A percentile compares a stretch with the other conserved stretches of the same genome.
Evolutionary conservation across 2,329 filamentous ascomycete species (phyloP).

Genomic region (Epichloe scottii): DNA sequence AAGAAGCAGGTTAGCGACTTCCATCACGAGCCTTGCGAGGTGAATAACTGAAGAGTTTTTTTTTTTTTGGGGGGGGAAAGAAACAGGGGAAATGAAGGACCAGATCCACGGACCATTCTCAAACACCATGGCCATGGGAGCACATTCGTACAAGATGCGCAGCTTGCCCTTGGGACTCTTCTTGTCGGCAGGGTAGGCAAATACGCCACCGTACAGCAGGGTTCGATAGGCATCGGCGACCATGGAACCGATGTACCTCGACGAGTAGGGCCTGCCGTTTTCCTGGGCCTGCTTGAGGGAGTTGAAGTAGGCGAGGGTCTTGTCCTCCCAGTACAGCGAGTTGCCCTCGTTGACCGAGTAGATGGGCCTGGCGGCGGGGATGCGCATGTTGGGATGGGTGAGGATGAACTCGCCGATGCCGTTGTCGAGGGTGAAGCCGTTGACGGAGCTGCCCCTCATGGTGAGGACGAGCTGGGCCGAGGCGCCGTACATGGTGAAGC

Average conservation of each 20-base stretch:
- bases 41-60: no score
- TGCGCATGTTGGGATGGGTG: constrained; percentile 85
- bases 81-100: neutral
- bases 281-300: constrained; percentile 69
- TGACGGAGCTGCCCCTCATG: constrained; percentile 84
- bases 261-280: constrained; percentile 78
- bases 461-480: constrained; percentile 94
- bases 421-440: constrained; percentile 96
- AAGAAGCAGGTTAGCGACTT: constrained; percentile 15
- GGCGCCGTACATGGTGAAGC: constrained; percentile 99
- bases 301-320: constrained; percentile 78
- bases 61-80: no score
- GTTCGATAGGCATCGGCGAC: constrained; percentile 97
- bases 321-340: constrained; percentile 88
- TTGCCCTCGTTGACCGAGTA: constrained; percentile 99
- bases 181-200: constrained; percentile 94
- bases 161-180: constrained; percentile 98
- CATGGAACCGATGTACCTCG: constrained; percentile 95
- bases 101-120: constrained; percentile 71
- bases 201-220: constrained; percentile 87
- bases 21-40: neutral
- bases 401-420: constrained; percentile 97
- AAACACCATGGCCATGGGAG: constrained; percentile 94
- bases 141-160: constrained; percentile 94
- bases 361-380: constrained; percentile 70